Conservation (phyloP, 2,329 filamentous ascomycete species). For the Aspergillus floridensis region DNA sequence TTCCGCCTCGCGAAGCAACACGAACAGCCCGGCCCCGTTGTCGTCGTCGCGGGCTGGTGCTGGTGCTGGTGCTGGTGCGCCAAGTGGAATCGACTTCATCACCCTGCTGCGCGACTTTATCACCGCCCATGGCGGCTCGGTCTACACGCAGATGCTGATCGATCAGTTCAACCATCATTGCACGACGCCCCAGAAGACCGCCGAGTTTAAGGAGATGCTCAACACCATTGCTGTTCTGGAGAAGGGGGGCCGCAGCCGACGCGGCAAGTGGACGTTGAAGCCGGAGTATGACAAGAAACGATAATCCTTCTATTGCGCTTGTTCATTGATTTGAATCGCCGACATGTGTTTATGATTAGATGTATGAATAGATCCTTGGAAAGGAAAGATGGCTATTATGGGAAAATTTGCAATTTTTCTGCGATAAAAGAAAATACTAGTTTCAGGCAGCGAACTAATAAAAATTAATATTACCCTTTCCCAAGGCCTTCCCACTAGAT, state of each 20-base stretch:
- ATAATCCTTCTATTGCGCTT: not conserved
- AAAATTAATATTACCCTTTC: too few relatives aligned
- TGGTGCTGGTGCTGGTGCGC: slow-evolving; percentile 20
- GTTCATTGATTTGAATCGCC: too few relatives aligned
- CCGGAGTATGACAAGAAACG: slow-evolving; percentile 49
- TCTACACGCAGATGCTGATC: slow-evolving; percentile 79
- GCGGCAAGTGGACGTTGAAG: slow-evolving; percentile 59
- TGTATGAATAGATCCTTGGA: too few relatives aligned
- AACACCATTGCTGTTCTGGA: slow-evolving; percentile 72
- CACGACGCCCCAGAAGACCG: slow-evolving; percentile 63
- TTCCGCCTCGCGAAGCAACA: slow-evolving; percentile 21
- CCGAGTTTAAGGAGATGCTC: slow-evolving; percentile 79
- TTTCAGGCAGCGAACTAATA: too few relatives aligned
- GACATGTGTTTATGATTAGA: too few relatives aligned
- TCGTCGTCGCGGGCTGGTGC: slow-evolving; percentile 5
- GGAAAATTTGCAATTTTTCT: too few relatives aligned
- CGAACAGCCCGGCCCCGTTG: slow-evolving; percentile 45
- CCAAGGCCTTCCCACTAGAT: too few relatives aligned
- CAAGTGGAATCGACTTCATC: slow-evolving; percentile 61
- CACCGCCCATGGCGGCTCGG: slow-evolving; percentile 70
- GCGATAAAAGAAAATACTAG: too few relatives aligned
- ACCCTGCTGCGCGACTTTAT: slow-evolving; percentile 77
- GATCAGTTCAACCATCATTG: slow-evolving; percentile 87
- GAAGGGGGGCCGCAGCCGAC: slow-evolving; percentile 47
- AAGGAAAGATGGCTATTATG: too few relatives aligned